phyloP scores from a whole-genome alignment of 1,139 yeast genomes.

The Pichia sp. region DNA sequence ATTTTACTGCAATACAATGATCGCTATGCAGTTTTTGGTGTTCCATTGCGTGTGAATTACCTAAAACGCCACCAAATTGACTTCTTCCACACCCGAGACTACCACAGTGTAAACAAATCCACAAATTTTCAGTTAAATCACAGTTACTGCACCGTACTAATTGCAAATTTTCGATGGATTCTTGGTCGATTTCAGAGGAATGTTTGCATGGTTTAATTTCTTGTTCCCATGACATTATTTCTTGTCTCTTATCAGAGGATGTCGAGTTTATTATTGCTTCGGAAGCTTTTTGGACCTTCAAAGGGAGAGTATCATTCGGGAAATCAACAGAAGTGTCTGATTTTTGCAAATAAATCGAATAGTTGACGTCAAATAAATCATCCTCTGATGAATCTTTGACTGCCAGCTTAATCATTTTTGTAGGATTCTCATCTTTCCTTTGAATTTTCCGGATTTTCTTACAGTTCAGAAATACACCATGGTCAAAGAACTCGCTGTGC shows the following conservation, averaged over 20 bases:
- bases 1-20: conserved; percentile 81
- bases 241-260: conserved; percentile 60
- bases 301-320: conserved; percentile 16
- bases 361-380: conserved; percentile 50
- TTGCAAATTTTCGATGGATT: conserved; percentile 25
- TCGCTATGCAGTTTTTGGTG: conserved; percentile 47
- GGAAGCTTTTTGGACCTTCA: conserved; percentile 26
- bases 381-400: conserved; percentile 62
- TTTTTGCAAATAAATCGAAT: conserved; percentile 36
- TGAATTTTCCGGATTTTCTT: conserved; percentile 37
- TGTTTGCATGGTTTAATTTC: conserved; percentile 79
- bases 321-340: conserved; percentile 22
- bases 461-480: conserved; percentile 50
- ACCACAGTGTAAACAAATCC: conserved; percentile 93
- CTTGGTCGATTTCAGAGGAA: conserved; percentile 44
- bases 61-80: conserved; percentile 89
- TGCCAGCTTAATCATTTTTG: conserved; percentile 66
- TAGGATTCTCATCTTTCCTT: conserved; percentile 31
- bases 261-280: conserved; percentile 51
- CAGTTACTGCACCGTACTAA: conserved; percentile 54
- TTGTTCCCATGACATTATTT: conserved; percentile 86
- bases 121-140: conserved; percentile 66
- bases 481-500: conserved; percentile 45
- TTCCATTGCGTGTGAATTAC: conserved; percentile 79
- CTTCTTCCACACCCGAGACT: conserved; percentile 85